Evolutionary conservation across 2,329 filamentous ascomycete genomes (phyloP).

Genomic region (Fusarium dimerum): DNA sequence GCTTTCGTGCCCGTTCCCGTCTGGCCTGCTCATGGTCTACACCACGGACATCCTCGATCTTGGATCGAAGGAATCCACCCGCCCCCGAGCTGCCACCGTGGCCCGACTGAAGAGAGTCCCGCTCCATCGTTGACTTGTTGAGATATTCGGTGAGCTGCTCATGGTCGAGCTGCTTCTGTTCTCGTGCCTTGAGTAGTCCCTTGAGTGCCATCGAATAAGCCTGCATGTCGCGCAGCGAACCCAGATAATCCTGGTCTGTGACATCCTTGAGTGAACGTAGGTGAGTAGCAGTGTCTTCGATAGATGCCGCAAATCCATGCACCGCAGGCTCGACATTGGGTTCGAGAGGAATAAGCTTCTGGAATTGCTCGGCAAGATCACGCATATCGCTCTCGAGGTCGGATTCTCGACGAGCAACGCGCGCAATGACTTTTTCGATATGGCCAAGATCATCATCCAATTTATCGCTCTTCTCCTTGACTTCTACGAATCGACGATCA

Average conservation of each 20-base stretch:
- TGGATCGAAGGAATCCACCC: slow-evolving; percentile 84
- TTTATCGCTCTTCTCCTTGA: slow-evolving; percentile 89
- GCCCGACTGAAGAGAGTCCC: slow-evolving; percentile 72
- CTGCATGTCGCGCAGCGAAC: slow-evolving; percentile 91
- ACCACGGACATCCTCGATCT: slow-evolving; percentile 94
- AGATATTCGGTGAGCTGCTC: slow-evolving; percentile 96
- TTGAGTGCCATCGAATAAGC: slow-evolving; percentile 89
- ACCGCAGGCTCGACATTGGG: slow-evolving; percentile 81
- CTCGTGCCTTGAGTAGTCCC: slow-evolving; percentile 83
- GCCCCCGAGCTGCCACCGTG: slow-evolving; percentile 66
- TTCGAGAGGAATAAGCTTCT: slow-evolving; percentile 87
- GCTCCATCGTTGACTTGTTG: slow-evolving; percentile 83
- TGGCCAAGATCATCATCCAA: slow-evolving; percentile 90
- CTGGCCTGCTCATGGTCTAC: slow-evolving; percentile 94
- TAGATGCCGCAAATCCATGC: slow-evolving; percentile 81
- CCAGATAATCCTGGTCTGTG: slow-evolving; percentile 94
- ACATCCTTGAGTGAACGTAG: slow-evolving; percentile 82
- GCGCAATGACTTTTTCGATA: slow-evolving; percentile 92
- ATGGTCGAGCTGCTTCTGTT: slow-evolving; percentile 97
- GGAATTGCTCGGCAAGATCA: slow-evolving; percentile 91
- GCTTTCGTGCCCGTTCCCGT: slow-evolving; percentile 81
- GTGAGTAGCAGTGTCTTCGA: slow-evolving; percentile 79
- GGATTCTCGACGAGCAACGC: slow-evolving; percentile 82
- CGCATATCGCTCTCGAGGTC: slow-evolving; percentile 87
- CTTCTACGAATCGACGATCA: slow-evolving; percentile 91